Conservation (phyloP, 2,329 filamentous ascomycete genomes). For the Arthrobotrys sinensis region DNA sequence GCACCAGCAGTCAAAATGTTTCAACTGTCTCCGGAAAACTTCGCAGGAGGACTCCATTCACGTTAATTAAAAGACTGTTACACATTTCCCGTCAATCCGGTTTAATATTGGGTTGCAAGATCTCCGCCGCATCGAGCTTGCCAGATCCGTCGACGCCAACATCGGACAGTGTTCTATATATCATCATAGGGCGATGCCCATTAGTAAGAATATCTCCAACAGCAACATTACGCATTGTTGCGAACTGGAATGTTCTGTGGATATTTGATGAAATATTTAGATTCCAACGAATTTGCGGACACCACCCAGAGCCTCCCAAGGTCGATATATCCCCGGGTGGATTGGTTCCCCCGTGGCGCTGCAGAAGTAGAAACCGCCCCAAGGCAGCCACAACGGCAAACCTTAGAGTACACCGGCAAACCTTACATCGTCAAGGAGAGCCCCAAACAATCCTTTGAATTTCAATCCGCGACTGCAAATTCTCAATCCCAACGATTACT, state of each 20-base stretch:
- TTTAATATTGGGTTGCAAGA: slow-evolving; percentile 6
- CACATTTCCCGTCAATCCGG: slow-evolving; percentile 32
- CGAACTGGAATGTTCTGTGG: slow-evolving; percentile 40
- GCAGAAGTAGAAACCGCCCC: slow-evolving; percentile 13
- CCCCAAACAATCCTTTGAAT: slow-evolving; percentile 27
- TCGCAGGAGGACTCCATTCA: not conserved
- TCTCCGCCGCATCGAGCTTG: slow-evolving; percentile 38
- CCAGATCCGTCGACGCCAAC: slow-evolving; percentile 51
- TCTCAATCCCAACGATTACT: slow-evolving; percentile 30
- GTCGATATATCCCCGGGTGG: not conserved
- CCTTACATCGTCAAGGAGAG: slow-evolving; percentile 17
- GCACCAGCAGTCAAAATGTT: slow-evolving; percentile 9
- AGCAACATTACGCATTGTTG: slow-evolving; percentile 12
- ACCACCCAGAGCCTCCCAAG: not conserved
- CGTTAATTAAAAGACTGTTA: slow-evolving; percentile 36
- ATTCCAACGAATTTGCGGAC: not conserved
- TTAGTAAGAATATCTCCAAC: slow-evolving; percentile 40
- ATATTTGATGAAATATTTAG: slow-evolving; percentile 1
- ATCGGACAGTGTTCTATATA: slow-evolving; percentile 14
- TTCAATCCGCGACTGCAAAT: slow-evolving; percentile 31
- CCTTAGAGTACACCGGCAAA: slow-evolving; percentile 2
- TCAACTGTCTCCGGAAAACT: not conserved
- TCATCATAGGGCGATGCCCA: slow-evolving; percentile 4
- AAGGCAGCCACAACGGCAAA: slow-evolving; percentile 39
- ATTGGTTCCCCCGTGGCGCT: slow-evolving; percentile 18